These are phyloP conservation scores for Schizopora paradoxa DNA, from an alignment of 1,284 basidiomycete species.

Conservation along the genomic window DNA sequence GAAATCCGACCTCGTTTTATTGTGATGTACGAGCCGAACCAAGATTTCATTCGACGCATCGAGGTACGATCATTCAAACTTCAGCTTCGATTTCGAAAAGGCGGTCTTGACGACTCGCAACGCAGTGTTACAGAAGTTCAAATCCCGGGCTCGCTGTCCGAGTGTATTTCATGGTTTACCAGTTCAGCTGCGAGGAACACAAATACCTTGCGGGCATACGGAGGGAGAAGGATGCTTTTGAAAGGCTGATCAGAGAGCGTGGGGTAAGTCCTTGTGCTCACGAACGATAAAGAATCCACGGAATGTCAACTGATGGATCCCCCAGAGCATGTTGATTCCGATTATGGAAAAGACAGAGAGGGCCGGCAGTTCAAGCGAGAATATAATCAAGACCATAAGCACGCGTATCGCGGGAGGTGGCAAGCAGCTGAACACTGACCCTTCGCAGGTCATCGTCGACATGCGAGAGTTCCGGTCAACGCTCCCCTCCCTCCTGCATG, in stretches of 20 bases:
- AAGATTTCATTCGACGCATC: slow-evolving; percentile 87
- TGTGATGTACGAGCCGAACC: slow-evolving; percentile 93
- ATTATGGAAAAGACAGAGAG: slow-evolving; percentile 69
- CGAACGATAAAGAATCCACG: neutral
- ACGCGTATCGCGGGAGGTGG: slow-evolving; percentile 85
- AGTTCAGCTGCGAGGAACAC: slow-evolving; percentile 92
- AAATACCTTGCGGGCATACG: slow-evolving; percentile 87
- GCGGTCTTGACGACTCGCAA: too few species aligned
- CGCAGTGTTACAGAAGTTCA: slow-evolving; percentile 79
- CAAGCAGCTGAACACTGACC: slow-evolving; percentile 59
- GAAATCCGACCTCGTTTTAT: slow-evolving; percentile 91
- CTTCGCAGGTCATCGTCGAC: slow-evolving; percentile 87
- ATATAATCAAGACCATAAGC: slow-evolving; percentile 81
- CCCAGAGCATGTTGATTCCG: slow-evolving; percentile 85
- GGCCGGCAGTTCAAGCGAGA: slow-evolving; percentile 43
- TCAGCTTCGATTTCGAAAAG: too few species aligned
- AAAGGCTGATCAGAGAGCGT: slow-evolving; percentile 87
- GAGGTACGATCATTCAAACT: slow-evolving; percentile 51
- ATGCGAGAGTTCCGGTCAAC: slow-evolving; percentile 95
- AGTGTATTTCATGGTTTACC: slow-evolving; percentile 96
- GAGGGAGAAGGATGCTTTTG: slow-evolving; percentile 93
- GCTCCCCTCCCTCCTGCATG: slow-evolving; percentile 87
- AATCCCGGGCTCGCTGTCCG: slow-evolving; percentile 78
- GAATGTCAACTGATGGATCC: slow-evolving; percentile 6
- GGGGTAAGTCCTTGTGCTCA: slow-evolving; percentile 51